Evolutionary conservation across 192 early-diverging fungal genomes (phyloP).

Genomic region (Coemansia sp.): DNA sequence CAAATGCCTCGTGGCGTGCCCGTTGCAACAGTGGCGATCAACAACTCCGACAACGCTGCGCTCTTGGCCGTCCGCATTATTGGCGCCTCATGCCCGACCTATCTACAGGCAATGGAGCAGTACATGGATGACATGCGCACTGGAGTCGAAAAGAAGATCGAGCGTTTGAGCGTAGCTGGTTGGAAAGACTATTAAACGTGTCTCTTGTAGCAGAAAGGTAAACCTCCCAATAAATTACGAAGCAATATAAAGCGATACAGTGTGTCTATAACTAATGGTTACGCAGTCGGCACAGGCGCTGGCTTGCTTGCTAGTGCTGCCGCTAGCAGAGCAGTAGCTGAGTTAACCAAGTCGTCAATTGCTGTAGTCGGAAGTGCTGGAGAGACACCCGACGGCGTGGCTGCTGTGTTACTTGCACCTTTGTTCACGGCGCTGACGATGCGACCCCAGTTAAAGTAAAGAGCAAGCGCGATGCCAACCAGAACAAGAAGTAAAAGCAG

Average conservation of each 20-base stretch:
- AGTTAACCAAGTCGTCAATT: background rate
- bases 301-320: background rate
- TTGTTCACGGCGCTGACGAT: conserved; percentile 34
- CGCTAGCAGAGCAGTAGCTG: background rate
- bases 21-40: conserved; percentile 98
- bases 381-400: background rate
- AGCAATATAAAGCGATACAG: background rate
- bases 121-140: conserved; percentile 84
- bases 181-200: conserved; percentile 74
- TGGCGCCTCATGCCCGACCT: conserved; percentile 76
- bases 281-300: background rate
- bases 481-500: conserved; percentile 32
- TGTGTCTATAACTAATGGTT: no score
- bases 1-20: conserved; percentile 99
- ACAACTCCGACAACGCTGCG: conserved; percentile 97
- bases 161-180: conserved; percentile 75
- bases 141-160: conserved; percentile 89
- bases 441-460: conserved; percentile 59
- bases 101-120: conserved; percentile 75
- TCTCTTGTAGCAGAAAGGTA: background rate
- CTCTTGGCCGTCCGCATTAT: conserved; percentile 92
- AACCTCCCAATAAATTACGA: background rate
- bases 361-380: background rate
- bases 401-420: background rate
- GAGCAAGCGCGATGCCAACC: conserved; percentile 46